phyloP scores from a whole-genome alignment of 495 filamentous ascomycete genomes.

The Symbiotaphrina buchneri region DNA sequence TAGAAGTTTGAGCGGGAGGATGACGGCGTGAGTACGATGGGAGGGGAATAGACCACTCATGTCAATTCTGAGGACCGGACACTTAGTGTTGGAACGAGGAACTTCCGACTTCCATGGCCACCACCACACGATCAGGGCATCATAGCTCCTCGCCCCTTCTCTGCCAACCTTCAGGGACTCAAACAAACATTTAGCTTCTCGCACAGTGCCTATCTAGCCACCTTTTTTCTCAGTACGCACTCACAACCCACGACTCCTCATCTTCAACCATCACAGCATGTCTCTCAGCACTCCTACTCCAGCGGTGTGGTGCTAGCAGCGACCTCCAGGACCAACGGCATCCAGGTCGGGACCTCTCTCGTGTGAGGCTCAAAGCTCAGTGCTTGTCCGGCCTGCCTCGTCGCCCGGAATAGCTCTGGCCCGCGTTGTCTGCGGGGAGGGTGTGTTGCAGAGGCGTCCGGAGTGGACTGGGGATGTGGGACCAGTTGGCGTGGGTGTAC shows the following conservation, averaged over 20 bases:
- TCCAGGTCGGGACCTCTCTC: conserved; percentile 56
- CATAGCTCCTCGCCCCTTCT: too few relatives aligned
- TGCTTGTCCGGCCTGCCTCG: conserved; percentile 42
- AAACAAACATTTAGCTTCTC: too few relatives aligned
- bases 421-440: conserved; percentile 5
- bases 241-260: background rate
- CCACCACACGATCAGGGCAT: too few relatives aligned
- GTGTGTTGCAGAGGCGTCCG: conserved; percentile 4
- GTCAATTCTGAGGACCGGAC: too few relatives aligned
- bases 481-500: too few relatives aligned
- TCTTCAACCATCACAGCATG: background rate
- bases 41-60: background rate
- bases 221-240: background rate
- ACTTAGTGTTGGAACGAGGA: too few relatives aligned
- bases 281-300: too few relatives aligned
- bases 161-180: too few relatives aligned
- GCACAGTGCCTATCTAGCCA: background rate
- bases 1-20: conserved; percentile 1
- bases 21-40: background rate
- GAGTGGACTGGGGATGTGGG: too few relatives aligned
- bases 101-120: too few relatives aligned
- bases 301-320: conserved; percentile 1
- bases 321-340: background rate
- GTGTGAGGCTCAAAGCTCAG: conserved; percentile 92
- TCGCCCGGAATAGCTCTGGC: too few relatives aligned